These are phyloP conservation scores for Exophiala oligosperma DNA, from an alignment of 2,329 filamentous ascomycete genomes.

Conservation along the genomic window DNA sequence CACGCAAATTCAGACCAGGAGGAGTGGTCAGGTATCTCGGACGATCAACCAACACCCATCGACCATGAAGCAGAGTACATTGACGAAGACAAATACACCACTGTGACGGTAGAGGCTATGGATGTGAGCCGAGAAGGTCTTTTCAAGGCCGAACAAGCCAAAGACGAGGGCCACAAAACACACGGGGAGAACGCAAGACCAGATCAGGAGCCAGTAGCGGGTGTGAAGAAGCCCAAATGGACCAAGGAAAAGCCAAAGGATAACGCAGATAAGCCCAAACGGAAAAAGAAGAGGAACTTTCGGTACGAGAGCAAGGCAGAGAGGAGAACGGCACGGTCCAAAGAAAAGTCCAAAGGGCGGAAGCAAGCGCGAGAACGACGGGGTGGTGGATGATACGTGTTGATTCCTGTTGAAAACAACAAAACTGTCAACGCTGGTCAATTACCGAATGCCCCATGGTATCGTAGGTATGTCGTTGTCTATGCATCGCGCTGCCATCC, in stretches of 20 bases:
- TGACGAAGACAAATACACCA: constrained; percentile 94
- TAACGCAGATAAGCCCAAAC: constrained; percentile 36
- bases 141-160: constrained; percentile 48
- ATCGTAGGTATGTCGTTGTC: constrained; percentile 25
- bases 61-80: constrained; percentile 92
- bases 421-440: constrained; percentile 19
- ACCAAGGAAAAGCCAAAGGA: constrained; percentile 45
- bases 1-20: constrained; percentile 39
- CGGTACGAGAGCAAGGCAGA: constrained; percentile 89
- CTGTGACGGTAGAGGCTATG: constrained; percentile 89
- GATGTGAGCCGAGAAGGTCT: constrained; percentile 74
- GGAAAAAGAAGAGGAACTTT: constrained; percentile 89
- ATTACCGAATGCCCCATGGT: constrained; percentile 26
- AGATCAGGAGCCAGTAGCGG: constrained; percentile 26
- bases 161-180: constrained; percentile 28
- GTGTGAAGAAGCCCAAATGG: constrained; percentile 43
- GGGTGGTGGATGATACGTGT: constrained; percentile 34
- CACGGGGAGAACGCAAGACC: constrained; percentile 32
- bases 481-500: constrained; percentile 19
- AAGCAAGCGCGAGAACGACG: constrained; percentile 64
- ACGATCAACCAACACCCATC: constrained; percentile 50
- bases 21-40: constrained; percentile 67
- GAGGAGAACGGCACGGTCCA: constrained; percentile 61
- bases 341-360: constrained; percentile 69
- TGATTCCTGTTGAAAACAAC: constrained; percentile 8